Conservation (phyloP, 805 yeast species). For the Groenewaldozyma salmanticensis region DNA sequence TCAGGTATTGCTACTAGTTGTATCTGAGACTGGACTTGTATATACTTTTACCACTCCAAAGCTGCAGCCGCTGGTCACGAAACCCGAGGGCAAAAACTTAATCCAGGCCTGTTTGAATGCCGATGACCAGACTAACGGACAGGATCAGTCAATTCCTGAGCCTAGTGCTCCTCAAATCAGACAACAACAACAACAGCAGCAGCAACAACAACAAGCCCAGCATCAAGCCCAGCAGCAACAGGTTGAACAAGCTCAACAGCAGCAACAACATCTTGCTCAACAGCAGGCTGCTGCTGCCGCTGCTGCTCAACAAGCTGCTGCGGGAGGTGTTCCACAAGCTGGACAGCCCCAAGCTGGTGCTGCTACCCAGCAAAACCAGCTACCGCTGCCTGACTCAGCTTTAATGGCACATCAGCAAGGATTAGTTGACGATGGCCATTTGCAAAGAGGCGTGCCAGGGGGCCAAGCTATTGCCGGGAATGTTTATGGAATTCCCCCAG, state of each 20-base stretch:
- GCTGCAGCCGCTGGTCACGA: slow-evolving; percentile 93
- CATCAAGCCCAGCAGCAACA: slow-evolving; percentile 2
- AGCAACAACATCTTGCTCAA: slow-evolving; percentile 34
- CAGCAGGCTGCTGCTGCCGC: slow-evolving; percentile 9
- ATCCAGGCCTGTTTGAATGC: slow-evolving; percentile 96
- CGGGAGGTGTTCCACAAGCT: slow-evolving; percentile 5
- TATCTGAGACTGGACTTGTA: slow-evolving; percentile 96
- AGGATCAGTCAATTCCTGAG: slow-evolving; percentile 24
- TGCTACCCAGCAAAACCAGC: slow-evolving; percentile 4
- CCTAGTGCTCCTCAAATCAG: slow-evolving; percentile 16
- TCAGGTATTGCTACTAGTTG: slow-evolving; percentile 88
- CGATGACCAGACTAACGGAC: slow-evolving; percentile 57
- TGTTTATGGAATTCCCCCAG: slow-evolving; percentile 29
- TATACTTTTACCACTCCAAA: slow-evolving; percentile 99
- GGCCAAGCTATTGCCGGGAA: slow-evolving; percentile 13
- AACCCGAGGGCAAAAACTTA: slow-evolving; percentile 92
- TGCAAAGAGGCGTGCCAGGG: slow-evolving; percentile 13
- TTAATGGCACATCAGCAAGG: slow-evolving; percentile 10
- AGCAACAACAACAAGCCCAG: slow-evolving; percentile 27
- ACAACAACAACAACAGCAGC: slow-evolving; percentile 28
- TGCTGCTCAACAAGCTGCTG: slow-evolving; percentile 1
- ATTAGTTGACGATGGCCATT: slow-evolving; percentile 15
- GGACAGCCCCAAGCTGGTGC: slow-evolving; percentile 4
- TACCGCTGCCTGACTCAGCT: slow-evolving; percentile 5
- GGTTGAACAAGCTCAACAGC: slow-evolving; percentile 4